phyloP scores from a whole-genome alignment of 176 grass and related monocot species.

The Tillandsia fasciculata region DNA sequence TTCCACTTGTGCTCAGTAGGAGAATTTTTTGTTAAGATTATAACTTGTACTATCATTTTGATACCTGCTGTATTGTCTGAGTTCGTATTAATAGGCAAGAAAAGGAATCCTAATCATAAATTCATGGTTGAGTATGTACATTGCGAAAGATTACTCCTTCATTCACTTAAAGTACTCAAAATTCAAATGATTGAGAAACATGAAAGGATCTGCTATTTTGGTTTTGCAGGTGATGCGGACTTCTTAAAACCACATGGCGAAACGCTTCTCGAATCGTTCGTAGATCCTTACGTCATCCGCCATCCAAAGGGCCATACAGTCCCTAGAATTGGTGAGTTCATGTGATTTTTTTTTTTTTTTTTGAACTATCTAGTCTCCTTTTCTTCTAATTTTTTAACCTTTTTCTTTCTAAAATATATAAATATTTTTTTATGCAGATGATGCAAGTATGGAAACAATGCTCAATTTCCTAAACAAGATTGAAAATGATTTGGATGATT shows the following conservation, averaged over 20 bases:
- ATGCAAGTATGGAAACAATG: constrained; percentile 29
- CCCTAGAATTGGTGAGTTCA: constrained; percentile 74
- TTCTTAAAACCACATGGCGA: constrained; percentile 51
- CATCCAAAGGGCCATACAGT: constrained; percentile 98
- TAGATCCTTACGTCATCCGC: background rate
- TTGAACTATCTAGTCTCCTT: background rate
- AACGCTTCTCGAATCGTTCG: constrained; percentile 48
- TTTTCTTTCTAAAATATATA: background rate
- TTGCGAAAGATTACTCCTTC: no score
- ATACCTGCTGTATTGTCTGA: background rate
- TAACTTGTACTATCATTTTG: constrained; percentile 3
- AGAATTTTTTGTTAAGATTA: background rate
- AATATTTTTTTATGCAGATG: constrained; percentile 18
- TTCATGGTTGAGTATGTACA: background rate
- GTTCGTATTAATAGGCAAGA: no score
- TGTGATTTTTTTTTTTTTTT: background rate
- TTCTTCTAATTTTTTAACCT: background rate
- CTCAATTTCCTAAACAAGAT: constrained; percentile 29
- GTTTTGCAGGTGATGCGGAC: constrained; percentile 3
- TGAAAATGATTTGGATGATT: constrained; percentile 20
- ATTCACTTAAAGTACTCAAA: background rate
- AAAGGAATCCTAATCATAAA: no score
- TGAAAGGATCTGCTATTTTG: background rate
- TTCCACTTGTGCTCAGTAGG: background rate
- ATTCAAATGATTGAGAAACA: background rate